Base-by-base conservation (phyloP, 352 stramenopile species). In the Phytophthora melonis region DNA sequence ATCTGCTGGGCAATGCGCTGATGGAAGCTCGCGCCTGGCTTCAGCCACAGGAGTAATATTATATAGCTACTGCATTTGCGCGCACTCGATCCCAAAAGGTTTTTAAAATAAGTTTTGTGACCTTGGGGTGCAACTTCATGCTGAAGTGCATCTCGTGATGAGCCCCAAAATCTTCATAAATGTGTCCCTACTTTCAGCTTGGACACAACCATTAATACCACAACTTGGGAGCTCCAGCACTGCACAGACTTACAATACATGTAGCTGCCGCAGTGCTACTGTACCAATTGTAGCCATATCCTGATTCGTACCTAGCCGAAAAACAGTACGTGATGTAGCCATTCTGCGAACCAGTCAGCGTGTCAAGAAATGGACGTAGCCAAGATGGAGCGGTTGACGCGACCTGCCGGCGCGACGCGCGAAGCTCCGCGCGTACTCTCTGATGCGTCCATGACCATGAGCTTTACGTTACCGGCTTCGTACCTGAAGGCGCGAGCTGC, bases 1-100 rank as follows among this genome's bases (percentile, higher is more conserved):
- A 91, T 54, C 64, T 92, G 54, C 64, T 92, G 19, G 85, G 85
- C 9, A 74, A 83, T 11, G 83, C 85, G 18, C 78, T 92, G n/a
- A 79, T 90, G 78, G 65, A 82, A 65, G 78, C 81, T 11, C 82
- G 85, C 2, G 68, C 57, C 13, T 89, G 81, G 80, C 49, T 92
- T 14, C 64, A 70, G n/a, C 49, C 74, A 25, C 65, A 78, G 36
- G 55, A 77, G 57, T 56, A 23, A 16, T 19, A n/a, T n/a, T n/a
- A n/a, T n/a, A n/a, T n/a, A 30, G 27, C 27, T 52, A 19, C 11
- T 34, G 30, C 8, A 9, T 34, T 34, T 34, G 1, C 30, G 30
- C 7, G 7, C 30, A 34, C 30, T 34, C 5, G 30, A 34, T 34
- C 27, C 10, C 34, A 41, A 41, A 41, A 43, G 36, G 36, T 43